Conservation (phyloP, 257 asterid genomes). For the Galeopsis tetrahit region DNA sequence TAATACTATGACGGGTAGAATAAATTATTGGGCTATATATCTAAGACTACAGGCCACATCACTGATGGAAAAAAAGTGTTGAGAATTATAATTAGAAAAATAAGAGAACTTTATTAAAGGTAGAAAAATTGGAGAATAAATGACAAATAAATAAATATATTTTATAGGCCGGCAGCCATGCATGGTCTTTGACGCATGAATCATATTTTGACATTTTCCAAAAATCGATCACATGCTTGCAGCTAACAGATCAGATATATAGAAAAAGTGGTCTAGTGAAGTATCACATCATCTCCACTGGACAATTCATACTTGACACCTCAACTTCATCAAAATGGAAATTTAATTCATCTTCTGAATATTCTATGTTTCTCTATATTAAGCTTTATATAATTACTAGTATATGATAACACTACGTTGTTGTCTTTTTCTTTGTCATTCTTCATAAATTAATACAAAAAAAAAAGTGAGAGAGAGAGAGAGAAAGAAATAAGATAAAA, state of each 20-base stretch:
- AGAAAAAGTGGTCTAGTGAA: background rate
- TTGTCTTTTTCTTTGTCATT: background rate
- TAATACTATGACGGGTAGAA: background rate
- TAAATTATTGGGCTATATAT: background rate
- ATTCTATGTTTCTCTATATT: background rate
- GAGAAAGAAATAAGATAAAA: background rate
- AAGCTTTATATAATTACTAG: background rate
- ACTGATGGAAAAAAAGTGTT: background rate
- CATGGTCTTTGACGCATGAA: background rate
- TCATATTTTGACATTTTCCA: background rate
- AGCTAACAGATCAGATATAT: background rate
- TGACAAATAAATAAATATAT: no score
- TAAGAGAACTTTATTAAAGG: background rate
- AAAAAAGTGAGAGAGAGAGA: background rate
- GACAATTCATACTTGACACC: background rate
- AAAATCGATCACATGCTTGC: background rate
- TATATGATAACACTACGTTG: background rate
- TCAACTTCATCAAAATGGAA: background rate
- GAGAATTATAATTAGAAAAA: background rate
- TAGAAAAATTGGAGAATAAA: no score
- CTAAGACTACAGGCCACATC: background rate
- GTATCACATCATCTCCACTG: conserved; percentile 1
- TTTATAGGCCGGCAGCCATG: background rate
- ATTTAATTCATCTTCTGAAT: background rate
- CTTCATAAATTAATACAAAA: background rate